Evolutionary conservation across 805 yeast genomes (phyloP).

Genomic region (Metschnikowia henanensis): DNA sequence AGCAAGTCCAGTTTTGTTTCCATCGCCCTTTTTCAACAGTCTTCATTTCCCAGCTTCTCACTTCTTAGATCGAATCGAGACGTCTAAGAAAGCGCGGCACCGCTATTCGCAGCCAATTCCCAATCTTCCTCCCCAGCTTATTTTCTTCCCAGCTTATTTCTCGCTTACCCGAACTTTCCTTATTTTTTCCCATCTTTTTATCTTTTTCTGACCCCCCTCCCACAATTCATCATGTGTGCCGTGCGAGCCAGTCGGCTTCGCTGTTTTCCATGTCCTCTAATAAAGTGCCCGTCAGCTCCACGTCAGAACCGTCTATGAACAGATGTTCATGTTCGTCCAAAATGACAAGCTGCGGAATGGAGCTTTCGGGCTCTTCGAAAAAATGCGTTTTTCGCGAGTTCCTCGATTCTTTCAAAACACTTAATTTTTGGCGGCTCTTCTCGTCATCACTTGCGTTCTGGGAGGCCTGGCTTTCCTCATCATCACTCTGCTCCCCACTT

Average conservation of each 20-base stretch:
- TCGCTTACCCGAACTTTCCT: not conserved
- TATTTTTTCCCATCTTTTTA: not conserved
- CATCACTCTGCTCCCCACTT: not conserved
- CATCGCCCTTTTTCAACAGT: too few relatives aligned
- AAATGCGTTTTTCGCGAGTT: too few relatives aligned
- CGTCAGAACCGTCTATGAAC: slow-evolving; percentile 36
- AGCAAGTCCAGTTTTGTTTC: too few relatives aligned
- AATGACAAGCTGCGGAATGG: not conserved
- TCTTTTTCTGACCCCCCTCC: not conserved
- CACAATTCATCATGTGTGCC: slow-evolving; percentile 1
- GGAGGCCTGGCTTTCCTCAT: not conserved
- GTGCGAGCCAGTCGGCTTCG: slow-evolving; percentile 12
- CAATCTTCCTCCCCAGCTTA: too few relatives aligned
- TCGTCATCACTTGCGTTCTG: not conserved
- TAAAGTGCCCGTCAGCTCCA: slow-evolving; percentile 27
- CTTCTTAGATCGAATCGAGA: too few relatives aligned
- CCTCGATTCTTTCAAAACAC: too few relatives aligned
- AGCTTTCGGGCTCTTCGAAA: too few relatives aligned
- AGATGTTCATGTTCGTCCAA: slow-evolving; percentile 11
- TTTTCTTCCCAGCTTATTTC: too few relatives aligned
- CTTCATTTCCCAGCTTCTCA: too few relatives aligned
- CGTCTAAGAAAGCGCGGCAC: too few relatives aligned
- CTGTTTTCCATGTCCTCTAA: slow-evolving; percentile 14
- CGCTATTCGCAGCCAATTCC: too few relatives aligned
- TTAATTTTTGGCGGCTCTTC: too few relatives aligned